Percentiles rank a stretch among this genome's conserved stretches.
phyloP scores from a whole-genome alignment of 768 basidiomycete genomes.

The Exidia glandulosa region DNA sequence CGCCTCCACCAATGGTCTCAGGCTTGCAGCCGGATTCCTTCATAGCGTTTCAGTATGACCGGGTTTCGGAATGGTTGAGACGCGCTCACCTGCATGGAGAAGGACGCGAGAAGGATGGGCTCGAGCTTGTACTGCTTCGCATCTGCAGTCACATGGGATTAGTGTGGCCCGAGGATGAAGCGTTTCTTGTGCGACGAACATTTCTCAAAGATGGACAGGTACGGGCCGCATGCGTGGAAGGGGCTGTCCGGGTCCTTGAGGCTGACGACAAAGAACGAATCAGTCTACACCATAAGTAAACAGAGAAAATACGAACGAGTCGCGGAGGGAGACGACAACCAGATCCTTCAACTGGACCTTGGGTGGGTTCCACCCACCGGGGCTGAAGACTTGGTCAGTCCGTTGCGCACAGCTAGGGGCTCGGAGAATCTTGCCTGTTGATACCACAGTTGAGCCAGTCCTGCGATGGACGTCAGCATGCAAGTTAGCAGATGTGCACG shows the following conservation, averaged over 20 bases:
- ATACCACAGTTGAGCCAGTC: not conserved
- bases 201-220: slow-evolving; percentile 44
- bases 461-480: not conserved
- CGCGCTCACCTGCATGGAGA: slow-evolving; percentile 95
- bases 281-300: not conserved
- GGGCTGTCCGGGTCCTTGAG: slow-evolving; percentile 38
- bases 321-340: not conserved
- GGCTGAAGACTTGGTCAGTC: slow-evolving; percentile 50
- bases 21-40: slow-evolving; percentile 70
- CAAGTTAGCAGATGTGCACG: not conserved
- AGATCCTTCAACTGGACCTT: slow-evolving; percentile 39
- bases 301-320: slow-evolving; percentile 18
- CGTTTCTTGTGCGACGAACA: slow-evolving; percentile 7
- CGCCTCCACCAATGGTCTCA: slow-evolving; percentile 53
- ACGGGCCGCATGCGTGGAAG: slow-evolving; percentile 46
- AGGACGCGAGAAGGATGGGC: slow-evolving; percentile 68
- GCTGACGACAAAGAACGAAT: not conserved
- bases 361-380: slow-evolving; percentile 79
- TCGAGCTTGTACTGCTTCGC: slow-evolving; percentile 41
- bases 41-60: too few species aligned
- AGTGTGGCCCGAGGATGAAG: too few species aligned
- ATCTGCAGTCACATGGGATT: slow-evolving; percentile 13
- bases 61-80: too few species aligned
- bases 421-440: too few species aligned
- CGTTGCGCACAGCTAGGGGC: not conserved